Conservation (phyloP, 257 asterid genomes). For the Nicotiana otophora region DNA sequence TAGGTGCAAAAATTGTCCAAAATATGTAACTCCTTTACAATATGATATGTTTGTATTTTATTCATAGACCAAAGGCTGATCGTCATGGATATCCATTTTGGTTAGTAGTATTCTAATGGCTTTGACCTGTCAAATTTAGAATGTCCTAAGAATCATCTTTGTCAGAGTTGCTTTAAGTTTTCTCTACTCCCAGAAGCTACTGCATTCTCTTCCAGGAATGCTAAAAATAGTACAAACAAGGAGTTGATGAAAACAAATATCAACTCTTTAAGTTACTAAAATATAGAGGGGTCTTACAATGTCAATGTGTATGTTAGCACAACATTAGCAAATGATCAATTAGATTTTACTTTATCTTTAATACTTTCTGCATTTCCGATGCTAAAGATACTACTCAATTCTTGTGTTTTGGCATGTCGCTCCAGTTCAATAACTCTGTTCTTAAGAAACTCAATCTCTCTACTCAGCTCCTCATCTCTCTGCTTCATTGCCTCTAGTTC, state of each 20-base stretch:
- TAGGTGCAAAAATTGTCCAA: not conserved
- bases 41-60: not conserved
- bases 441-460: conserved; percentile 56
- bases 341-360: conserved; percentile 11
- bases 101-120: not conserved
- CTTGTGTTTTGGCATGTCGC: conserved; percentile 37
- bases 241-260: not conserved
- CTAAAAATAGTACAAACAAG: not conserved
- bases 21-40: not conserved
- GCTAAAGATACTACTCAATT: conserved; percentile 36
- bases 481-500: conserved; percentile 58
- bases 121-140: not conserved
- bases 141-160: not conserved
- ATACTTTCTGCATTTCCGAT: conserved; percentile 24
- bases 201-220: not conserved
- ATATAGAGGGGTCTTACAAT: not conserved
- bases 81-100: not conserved
- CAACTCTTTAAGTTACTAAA: not conserved
- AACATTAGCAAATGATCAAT: not conserved
- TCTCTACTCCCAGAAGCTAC: not conserved
- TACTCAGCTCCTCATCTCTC: conserved; percentile 52
- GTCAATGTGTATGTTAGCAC: not conserved
- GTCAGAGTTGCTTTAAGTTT: not conserved
- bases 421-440: conserved; percentile 41
- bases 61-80: not conserved